Evolutionary conservation across 2,329 filamentous ascomycete species (phyloP), one percentile per base, ranked within the genome.

Genomic region (Cercospora citrullina): DNA sequence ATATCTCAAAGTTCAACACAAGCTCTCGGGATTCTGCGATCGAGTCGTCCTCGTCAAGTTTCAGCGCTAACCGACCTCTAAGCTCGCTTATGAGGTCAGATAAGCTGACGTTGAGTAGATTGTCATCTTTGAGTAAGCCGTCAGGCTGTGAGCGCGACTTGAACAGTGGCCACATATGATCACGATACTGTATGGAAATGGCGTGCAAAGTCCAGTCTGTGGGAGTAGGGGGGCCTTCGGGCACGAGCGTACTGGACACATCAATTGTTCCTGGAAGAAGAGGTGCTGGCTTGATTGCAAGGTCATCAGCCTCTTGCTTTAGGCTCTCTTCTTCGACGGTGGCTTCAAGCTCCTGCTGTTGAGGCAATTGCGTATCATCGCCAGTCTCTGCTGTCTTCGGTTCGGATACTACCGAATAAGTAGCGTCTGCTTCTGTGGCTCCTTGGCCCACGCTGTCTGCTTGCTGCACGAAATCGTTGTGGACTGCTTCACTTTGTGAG

Each of bases 11-110:
- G 66, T 83, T 80, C 65, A 90, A 78, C 62, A 84, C 81, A 66
- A 90, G 78, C 71, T 89, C 85, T 71, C 88, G 85, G 60, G 87
- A 84, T 62, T 85, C 81, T 33, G 81, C 79, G 55, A 91, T 79
- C 72, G 84, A 83, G 16, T 86, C 83, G 39, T 36, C 83, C n/a
- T 86, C 69, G 67, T 82, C 82, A 66, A 69, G 89, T 82, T 42
- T 89, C 80, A 64, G 80, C 75, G 72, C 87, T 82, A 75, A 86
- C 86, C 69, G 84, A 83, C 72, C 61, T 68, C 72, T 72, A 60
- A 75, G 75, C 36, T 72, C 72, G 18, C 80, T 78, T 67, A 91
- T 84, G n/a, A 91, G 80, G 63, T 84, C 81, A 63, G 79, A 79
- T 30, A 91, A 78, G 60, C 81, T 81, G 59, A 84, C 80, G 69